Percentiles rank a stretch among this genome's conserved stretches.
phyloP scores from a whole-genome alignment of 2,329 filamentous ascomycete genomes.

The Claviceps quebecensis region DNA sequence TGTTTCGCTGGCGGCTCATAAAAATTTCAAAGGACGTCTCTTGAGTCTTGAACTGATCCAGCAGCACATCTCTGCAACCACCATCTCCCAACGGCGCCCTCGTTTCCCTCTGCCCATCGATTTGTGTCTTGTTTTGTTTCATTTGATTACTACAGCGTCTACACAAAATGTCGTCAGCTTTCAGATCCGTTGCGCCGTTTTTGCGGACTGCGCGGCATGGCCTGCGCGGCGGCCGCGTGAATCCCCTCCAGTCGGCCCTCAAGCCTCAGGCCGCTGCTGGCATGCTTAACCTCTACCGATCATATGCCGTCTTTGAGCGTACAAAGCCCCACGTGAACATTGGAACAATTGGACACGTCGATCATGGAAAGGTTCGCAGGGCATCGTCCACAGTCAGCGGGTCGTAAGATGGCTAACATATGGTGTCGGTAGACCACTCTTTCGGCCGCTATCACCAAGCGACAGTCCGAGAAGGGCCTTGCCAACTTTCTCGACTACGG shows the following conservation, averaged over 20 bases:
- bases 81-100: constrained; percentile 8
- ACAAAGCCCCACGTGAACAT: constrained; percentile 98
- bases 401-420: not conserved
- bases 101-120: constrained; percentile 13
- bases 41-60: constrained; percentile 10
- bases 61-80: constrained; percentile 11
- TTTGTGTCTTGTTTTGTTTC: constrained; percentile 9
- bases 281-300: constrained; percentile 50
- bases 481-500: constrained; percentile 96
- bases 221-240: constrained; percentile 54
- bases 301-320: constrained; percentile 65
- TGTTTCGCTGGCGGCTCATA: constrained; percentile 16
- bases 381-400: not conserved
- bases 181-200: constrained; percentile 65
- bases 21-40: constrained; percentile 20
- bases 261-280: constrained; percentile 48
- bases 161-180: constrained; percentile 62
- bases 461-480: constrained; percentile 86
- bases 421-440: constrained; percentile 64
- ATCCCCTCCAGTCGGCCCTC: constrained; percentile 62
- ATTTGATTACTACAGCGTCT: constrained; percentile 8
- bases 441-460: constrained; percentile 96
- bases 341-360: constrained; percentile 96
- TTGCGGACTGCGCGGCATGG: constrained; percentile 69
- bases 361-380: constrained; percentile 82